phyloP scores from a whole-genome alignment of 2,329 filamentous ascomycete genomes.

The Xylaria sp. region DNA sequence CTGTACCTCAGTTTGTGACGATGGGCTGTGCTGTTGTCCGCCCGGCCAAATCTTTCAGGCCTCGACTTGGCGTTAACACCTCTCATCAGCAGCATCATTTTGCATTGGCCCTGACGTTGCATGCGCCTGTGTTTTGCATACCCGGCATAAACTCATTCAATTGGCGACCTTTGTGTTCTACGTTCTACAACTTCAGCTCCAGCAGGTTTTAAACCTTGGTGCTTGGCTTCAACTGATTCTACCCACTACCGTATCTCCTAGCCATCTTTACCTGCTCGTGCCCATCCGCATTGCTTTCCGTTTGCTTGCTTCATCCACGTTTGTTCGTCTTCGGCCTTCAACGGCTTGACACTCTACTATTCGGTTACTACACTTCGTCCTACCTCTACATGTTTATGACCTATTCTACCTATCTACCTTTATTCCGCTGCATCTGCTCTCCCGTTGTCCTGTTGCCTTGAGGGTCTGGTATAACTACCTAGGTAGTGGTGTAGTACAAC shows the following conservation, averaged over 20 bases:
- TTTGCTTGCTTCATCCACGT: not conserved
- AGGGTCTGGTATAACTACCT: not conserved
- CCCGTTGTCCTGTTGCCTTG: not conserved
- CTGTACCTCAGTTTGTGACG: conserved; percentile 22
- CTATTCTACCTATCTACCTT: not conserved
- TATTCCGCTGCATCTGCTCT: conserved; percentile 12
- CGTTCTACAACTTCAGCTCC: not conserved
- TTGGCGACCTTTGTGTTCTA: not conserved
- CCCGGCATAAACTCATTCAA: conserved; percentile 6
- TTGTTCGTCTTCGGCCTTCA: not conserved
- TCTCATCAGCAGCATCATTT: conserved; percentile 24
- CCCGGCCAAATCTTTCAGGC: conserved; percentile 25
- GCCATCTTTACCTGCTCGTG: not conserved
- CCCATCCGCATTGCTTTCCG: not conserved
- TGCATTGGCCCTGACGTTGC: conserved; percentile 32
- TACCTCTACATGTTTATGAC: not conserved
- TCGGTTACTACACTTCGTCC: not conserved
- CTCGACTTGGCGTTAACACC: conserved; percentile 29
- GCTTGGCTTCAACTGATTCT: not conserved
- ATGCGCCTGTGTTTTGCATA: conserved; percentile 29
- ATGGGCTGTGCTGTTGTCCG: conserved; percentile 7
- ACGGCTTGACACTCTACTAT: not conserved
- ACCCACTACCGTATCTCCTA: not conserved
- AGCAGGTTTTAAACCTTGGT: not conserved
- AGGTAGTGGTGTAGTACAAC: not conserved